Evolutionary conservation across 2,329 filamentous ascomycete species (phyloP).

Genomic region (Fusarium palustre): DNA sequence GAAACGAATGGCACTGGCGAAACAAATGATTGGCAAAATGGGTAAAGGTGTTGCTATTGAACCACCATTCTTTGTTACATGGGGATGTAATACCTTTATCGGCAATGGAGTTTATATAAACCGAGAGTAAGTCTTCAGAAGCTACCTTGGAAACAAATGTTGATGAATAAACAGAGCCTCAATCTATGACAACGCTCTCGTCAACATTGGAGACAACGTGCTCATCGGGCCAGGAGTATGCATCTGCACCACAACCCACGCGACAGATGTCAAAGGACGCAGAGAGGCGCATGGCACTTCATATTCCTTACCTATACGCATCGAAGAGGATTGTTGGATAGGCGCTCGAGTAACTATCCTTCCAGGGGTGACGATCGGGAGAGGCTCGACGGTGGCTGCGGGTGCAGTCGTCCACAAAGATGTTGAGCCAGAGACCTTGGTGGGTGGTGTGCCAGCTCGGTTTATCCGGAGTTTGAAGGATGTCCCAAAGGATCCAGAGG

Average conservation of each 20-base stretch:
- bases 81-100: conserved; percentile 23
- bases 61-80: conserved; percentile 16
- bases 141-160: rapidly evolving
- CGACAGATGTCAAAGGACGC: neutral
- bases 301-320: conserved; percentile 18
- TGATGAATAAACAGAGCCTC: neutral
- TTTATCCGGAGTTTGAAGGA: conserved; percentile 17
- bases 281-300: conserved; percentile 4
- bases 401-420: conserved; percentile 18
- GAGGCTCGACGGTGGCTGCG: conserved; percentile 17
- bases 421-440: conserved; percentile 22
- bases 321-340: conserved; percentile 25
- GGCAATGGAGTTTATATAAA: conserved; percentile 22
- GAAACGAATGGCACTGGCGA: conserved; percentile 7
- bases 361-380: conserved; percentile 9
- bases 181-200: conserved; percentile 16
- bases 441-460: conserved; percentile 23
- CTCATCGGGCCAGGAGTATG: conserved; percentile 20
- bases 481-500: neutral
- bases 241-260: conserved; percentile 20
- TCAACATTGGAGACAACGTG: conserved; percentile 5
- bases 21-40: conserved; percentile 8
- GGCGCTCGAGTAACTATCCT: conserved; percentile 19
- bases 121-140: neutral
- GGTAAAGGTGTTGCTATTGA: conserved; percentile 7